Base-by-base conservation (phyloP, 306 rosid species). In the Prunus fruticosa region DNA sequence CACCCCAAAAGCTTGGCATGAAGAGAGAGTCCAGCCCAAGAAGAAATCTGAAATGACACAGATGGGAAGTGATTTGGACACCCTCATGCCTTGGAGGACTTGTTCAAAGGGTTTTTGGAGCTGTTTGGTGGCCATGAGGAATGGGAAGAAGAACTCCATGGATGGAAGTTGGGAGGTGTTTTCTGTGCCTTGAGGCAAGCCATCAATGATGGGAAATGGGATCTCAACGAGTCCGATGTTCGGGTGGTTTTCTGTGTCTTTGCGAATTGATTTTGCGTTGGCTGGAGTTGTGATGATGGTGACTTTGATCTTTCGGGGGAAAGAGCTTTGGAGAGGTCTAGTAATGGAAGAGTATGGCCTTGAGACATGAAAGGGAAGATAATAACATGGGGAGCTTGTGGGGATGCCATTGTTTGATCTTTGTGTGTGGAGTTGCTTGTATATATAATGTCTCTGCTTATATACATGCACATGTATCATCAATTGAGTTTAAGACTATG, bases 341-440 rank as follows among this genome's bases (percentile, higher is more conserved):
- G 57, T 10, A 80, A 41, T 11, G 87, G 87, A 22, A 77, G 68
- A 46, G 81, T 80, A 62, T 84, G 87, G 75, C 87, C 84, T 38
- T 73, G 63, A 61, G 84, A 34, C 87, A 84, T 80, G 87, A 84
- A 84, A 25, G 87, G 87, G 47, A 84, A 84, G n/a, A 84, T 60
- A 4, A 80, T 58, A 7, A 80, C 16, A 63, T 73, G 80, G 14
- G 74, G 69, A 20, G 51, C 1, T 2, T 56, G 47, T 56, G 69
- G 18, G 57, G 61, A 19, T 56, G 75, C 25, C 80, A 77, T 76
- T 32, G 62, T 58, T 23, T 58, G 34, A 11, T 7, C 9, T 34
- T 7, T 22, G n/a, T 71, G 18, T 11, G 3, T 7, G 1, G 50
- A 32, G 25, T 8, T 49, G 11, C 38, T 22, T 47, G 9, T 46